Evolutionary conservation across 202 grass and related monocot genomes (phyloP).

Genomic region (Panicum hallii): DNA sequence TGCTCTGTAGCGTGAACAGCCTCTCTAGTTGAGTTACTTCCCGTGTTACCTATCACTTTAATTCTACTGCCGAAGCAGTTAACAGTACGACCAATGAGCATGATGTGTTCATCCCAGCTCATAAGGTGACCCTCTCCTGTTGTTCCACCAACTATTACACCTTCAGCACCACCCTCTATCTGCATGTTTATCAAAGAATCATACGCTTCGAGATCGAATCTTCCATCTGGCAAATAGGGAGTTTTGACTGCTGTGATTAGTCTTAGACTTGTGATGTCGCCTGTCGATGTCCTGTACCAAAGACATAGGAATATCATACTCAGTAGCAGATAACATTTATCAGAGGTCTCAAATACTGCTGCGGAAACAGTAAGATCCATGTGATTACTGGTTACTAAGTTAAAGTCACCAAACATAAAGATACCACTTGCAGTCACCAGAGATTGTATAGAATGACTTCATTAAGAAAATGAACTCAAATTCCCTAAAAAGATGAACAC

Average conservation of each 20-base stretch:
- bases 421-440: background rate
- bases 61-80: slow-evolving; percentile 91
- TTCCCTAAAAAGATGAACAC: background rate
- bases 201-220: slow-evolving; percentile 97
- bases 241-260: slow-evolving; percentile 91
- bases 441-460: background rate
- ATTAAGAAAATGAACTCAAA: background rate
- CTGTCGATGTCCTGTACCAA: slow-evolving; percentile 65
- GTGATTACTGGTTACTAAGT: background rate
- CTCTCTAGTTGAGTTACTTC: slow-evolving; percentile 87
- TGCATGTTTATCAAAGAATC: slow-evolving; percentile 83
- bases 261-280: slow-evolving; percentile 67
- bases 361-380: background rate
- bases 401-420: background rate
- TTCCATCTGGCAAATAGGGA: slow-evolving; percentile 93
- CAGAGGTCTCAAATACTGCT: background rate
- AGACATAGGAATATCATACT: slow-evolving; percentile 19
- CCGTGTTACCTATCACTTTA: slow-evolving; percentile 93
- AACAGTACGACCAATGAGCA: slow-evolving; percentile 90
- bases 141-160: slow-evolving; percentile 91
- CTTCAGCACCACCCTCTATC: slow-evolving; percentile 76
- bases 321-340: slow-evolving; percentile 28
- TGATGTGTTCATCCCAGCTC: slow-evolving; percentile 99
- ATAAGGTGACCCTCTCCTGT: slow-evolving; percentile 94
- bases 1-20: slow-evolving; percentile 83